Percentiles rank a stretch among this genome's conserved stretches.
These are phyloP conservation scores for Kwoniella bestiolae DNA, from an alignment of 768 basidiomycete species.

Conservation along the genomic window DNA sequence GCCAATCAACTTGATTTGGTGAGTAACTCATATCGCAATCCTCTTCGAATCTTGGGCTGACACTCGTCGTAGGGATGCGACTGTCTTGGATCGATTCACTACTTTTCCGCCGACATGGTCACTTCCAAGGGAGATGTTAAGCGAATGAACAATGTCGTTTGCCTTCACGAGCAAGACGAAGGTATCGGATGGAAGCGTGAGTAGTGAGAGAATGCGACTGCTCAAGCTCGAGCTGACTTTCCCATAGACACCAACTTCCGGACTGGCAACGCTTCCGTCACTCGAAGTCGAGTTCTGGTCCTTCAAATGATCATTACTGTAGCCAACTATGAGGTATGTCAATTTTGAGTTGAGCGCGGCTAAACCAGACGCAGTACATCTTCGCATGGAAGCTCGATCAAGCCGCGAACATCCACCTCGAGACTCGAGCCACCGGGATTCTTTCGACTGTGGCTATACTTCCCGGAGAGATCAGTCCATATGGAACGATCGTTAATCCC, in stretches of 20 bases:
- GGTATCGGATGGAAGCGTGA: slow-evolving; percentile 50
- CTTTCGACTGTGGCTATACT: slow-evolving; percentile 42
- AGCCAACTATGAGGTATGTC: slow-evolving; percentile 38
- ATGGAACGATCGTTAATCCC: slow-evolving; percentile 43
- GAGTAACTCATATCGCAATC: too few relatives aligned
- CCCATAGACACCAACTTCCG: slow-evolving; percentile 42
- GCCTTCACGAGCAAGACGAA: slow-evolving; percentile 54
- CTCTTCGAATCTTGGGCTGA: too few relatives aligned
- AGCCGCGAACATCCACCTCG: slow-evolving; percentile 44
- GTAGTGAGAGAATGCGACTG: too few relatives aligned
- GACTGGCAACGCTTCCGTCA: slow-evolving; percentile 36
- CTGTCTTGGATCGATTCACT: slow-evolving; percentile 36
- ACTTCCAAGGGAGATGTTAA: slow-evolving; percentile 23
- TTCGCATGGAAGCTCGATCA: slow-evolving; percentile 45
- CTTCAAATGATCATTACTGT: slow-evolving; percentile 47
- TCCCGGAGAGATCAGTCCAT: slow-evolving; percentile 41
- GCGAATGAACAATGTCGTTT: slow-evolving; percentile 41
- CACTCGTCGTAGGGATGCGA: slow-evolving; percentile 32
- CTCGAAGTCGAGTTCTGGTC: slow-evolving; percentile 41
- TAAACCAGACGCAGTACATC: slow-evolving; percentile 9
- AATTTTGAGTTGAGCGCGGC: background rate
- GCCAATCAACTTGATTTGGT: slow-evolving; percentile 38
- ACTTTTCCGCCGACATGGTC: background rate
- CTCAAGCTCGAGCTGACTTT: background rate
- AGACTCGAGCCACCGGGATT: slow-evolving; percentile 51